phyloP scores from a whole-genome alignment of 2,329 filamentous ascomycete genomes.

The Pyricularia sp. region DNA sequence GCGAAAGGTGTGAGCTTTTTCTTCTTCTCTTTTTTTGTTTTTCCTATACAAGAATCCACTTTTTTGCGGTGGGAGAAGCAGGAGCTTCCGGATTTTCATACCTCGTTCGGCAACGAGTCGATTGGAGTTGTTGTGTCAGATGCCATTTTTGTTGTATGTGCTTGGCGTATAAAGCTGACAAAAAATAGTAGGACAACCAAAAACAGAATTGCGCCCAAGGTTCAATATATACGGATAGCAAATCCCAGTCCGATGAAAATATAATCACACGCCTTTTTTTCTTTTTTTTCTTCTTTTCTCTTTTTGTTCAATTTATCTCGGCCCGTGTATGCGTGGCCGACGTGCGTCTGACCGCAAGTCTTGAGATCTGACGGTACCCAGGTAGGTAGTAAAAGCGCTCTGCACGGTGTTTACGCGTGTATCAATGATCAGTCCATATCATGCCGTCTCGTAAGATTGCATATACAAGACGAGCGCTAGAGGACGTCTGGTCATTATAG shows the following conservation, averaged over 20 bases:
- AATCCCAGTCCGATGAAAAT: neutral
- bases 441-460: neutral
- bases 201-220: neutral
- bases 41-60: neutral
- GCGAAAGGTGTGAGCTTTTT: neutral
- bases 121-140: constrained; percentile 6
- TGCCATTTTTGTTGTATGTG: constrained; percentile 5
- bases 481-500: neutral
- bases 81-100: neutral
- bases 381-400: neutral
- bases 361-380: neutral
- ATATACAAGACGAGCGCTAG: neutral
- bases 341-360: neutral
- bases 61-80: neutral
- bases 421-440: neutral
- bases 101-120: constrained; percentile 11
- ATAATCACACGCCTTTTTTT: neutral
- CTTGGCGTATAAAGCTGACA: neutral
- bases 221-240: neutral
- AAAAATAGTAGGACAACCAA: neutral
- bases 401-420: neutral
- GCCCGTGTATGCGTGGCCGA: neutral
- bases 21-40: no score
- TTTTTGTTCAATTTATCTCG: neutral
- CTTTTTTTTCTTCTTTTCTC: no score